A percentile compares a stretch with the other conserved stretches of the same genome.
phyloP scores from a whole-genome alignment of 306 rosid species.

The Begonia loranthoides region DNA sequence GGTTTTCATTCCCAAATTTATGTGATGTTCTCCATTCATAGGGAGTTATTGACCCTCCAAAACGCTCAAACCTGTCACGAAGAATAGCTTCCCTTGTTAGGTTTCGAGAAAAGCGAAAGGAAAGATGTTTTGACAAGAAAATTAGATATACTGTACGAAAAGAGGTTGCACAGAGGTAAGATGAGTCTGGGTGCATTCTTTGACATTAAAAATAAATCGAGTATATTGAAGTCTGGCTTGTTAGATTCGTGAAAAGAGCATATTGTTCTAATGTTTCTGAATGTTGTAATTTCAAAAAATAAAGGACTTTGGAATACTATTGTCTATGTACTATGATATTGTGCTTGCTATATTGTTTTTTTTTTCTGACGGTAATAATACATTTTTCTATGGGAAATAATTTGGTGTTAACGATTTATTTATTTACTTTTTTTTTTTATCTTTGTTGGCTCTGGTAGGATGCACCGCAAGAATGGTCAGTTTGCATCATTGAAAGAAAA shows the following conservation, averaged over 20 bases:
- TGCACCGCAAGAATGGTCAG: slow-evolving; percentile 73
- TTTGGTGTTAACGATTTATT: neutral
- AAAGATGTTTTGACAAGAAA: slow-evolving; percentile 96
- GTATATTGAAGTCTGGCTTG: too few species aligned
- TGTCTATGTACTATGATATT: too few species aligned
- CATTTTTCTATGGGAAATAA: too few species aligned
- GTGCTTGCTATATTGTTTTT: too few species aligned
- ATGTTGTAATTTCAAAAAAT: too few species aligned
- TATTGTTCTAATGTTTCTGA: too few species aligned
- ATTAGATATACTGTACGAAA: slow-evolving; percentile 86
- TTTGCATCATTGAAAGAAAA: slow-evolving; percentile 58
- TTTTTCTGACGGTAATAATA: too few species aligned
- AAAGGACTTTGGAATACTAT: too few species aligned
- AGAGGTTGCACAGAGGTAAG: slow-evolving; percentile 96
- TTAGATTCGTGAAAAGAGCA: too few species aligned
- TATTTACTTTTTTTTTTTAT: neutral
- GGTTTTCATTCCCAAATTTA: too few species aligned
- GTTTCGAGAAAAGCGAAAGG: slow-evolving; percentile 90
- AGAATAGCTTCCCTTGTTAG: slow-evolving; percentile 94
- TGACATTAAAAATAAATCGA: neutral
- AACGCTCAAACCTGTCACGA: slow-evolving; percentile 72
- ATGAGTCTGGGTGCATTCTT: slow-evolving; percentile 1
- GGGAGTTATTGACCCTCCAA: slow-evolving; percentile 46
- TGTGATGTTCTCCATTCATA: slow-evolving; percentile 5
- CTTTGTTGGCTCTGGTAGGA: slow-evolving; percentile 26